A percentile compares a stretch with the other conserved stretches of the same genome.
phyloP scores from a whole-genome alignment of 148 eudicot genomes.

The Spergularia bocconei region DNA sequence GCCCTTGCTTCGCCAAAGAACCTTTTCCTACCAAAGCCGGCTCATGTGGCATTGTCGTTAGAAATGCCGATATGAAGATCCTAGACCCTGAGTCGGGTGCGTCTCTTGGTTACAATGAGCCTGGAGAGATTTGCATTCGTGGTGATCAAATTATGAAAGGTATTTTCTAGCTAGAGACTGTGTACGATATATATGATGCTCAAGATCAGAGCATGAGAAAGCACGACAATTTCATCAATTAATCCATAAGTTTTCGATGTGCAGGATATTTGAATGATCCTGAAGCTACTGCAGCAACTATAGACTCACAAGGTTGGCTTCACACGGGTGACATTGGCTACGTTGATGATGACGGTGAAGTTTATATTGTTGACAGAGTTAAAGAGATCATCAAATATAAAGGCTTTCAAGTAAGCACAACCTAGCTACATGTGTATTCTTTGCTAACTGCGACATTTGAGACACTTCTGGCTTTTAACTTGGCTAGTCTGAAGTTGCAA shows the following conservation, averaged over 20 bases:
- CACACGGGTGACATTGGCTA: constrained; percentile 92
- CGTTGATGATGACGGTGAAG: constrained; percentile 73
- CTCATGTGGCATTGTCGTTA: constrained; percentile 79
- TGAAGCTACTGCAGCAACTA: constrained; percentile 62
- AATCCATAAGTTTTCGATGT: too few relatives aligned
- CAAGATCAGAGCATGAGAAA: too few relatives aligned
- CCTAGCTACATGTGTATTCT: too few relatives aligned
- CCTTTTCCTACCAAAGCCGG: constrained; percentile 79
- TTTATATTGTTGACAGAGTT: constrained; percentile 79
- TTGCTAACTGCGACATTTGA: too few relatives aligned
- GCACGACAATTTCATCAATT: too few relatives aligned
- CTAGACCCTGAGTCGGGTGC: constrained; percentile 59
- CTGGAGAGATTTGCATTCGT: constrained; percentile 88
- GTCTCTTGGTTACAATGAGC: constrained; percentile 59
- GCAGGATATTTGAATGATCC: constrained; percentile 80
- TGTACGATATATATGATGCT: too few relatives aligned
- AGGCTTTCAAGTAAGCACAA: constrained; percentile 56
- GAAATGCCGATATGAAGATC: constrained; percentile 92
- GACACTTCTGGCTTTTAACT: too few relatives aligned
- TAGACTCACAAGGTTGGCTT: constrained; percentile 81
- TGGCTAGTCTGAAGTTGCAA: too few relatives aligned
- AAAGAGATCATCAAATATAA: constrained; percentile 90
- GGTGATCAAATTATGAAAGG: constrained; percentile 99
- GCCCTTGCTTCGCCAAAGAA: constrained; percentile 77
- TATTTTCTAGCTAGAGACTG: constrained; percentile 8